These are phyloP conservation scores for Boletus sp. DNA, from an alignment of 1,284 basidiomycete genomes.

Conservation along the genomic window DNA sequence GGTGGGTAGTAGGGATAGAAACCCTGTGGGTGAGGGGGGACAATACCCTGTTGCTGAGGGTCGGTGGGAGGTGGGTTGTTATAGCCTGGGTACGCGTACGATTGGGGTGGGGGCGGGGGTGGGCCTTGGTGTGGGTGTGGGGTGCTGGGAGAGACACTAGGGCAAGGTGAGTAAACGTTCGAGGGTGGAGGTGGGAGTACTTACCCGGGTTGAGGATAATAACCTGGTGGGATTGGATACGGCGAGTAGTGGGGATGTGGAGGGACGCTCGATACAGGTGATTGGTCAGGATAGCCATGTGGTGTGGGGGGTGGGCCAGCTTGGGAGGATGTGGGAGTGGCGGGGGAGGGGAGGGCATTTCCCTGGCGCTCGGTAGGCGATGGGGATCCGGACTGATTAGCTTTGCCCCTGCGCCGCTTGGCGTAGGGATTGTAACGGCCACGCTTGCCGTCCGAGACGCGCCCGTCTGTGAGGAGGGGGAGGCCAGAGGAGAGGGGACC, in stretches of 20 bases:
- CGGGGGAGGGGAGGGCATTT: slow-evolving; percentile 28
- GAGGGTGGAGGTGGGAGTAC: neutral
- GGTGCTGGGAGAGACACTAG: slow-evolving; percentile 23
- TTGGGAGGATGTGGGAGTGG: slow-evolving; percentile 32
- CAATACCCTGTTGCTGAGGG: slow-evolving; percentile 27
- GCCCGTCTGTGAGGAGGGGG: slow-evolving; percentile 52
- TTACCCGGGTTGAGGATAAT: slow-evolving; percentile 30
- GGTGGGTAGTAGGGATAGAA: slow-evolving; percentile 32
- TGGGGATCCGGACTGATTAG: slow-evolving; percentile 25
- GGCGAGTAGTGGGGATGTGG: slow-evolving; percentile 29
- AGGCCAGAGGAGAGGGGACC: slow-evolving; percentile 51
- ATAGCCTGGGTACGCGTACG: slow-evolving; percentile 31
- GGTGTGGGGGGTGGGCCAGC: slow-evolving; percentile 23
- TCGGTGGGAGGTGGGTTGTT: slow-evolving; percentile 20
- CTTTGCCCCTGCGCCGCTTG: slow-evolving; percentile 39
- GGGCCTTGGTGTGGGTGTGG: slow-evolving; percentile 25
- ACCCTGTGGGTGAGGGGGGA: slow-evolving; percentile 18
- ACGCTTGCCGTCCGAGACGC: slow-evolving; percentile 42
- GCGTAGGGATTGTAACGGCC: slow-evolving; percentile 58
- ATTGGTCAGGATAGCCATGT: slow-evolving; percentile 26
- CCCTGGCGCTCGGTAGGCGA: slow-evolving; percentile 32
- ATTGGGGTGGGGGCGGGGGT: slow-evolving; percentile 18
- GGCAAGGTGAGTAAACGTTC: slow-evolving; percentile 10
- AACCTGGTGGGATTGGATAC: slow-evolving; percentile 24
- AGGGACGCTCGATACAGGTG: slow-evolving; percentile 21